Base-by-base conservation (phyloP, 2,329 filamentous ascomycete genomes). In the Xylariaceae sp. region DNA sequence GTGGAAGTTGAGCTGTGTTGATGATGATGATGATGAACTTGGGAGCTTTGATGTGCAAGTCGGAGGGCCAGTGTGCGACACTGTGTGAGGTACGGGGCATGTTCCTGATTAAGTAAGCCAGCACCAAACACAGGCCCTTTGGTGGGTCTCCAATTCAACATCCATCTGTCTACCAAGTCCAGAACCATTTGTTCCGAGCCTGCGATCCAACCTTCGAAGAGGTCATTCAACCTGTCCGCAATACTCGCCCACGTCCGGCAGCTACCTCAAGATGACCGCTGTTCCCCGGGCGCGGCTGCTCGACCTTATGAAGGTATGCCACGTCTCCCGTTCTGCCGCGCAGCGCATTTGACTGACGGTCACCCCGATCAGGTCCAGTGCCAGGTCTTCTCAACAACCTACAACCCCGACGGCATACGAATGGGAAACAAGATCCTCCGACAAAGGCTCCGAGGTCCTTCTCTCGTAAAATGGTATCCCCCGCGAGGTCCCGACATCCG, bases 381-480 rank as follows among this genome's bases (percentile, higher is more conserved):
- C 74, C 79, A 82, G 62, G 78, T 97, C 68, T 98, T 97, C 72
- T 83, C 82, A 57, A 86, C 85, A 35, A 89, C 83, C 37, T 97
- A 81, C 72, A 98, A 98, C 66, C 92, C 92, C 17, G 74, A 87
- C 39, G 71, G 81, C 52, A 64, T 84, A 46, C 86, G 92, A 46
- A 78, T 87, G 52, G 92, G 92, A 57, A 96, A 92, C 69, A 94
- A 92, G 66, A 73, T 98, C 61, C 73, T 98, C 44, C 86, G 89
- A 57, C 85, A 96, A 63, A 81, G 89, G 57, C 71, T 97, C 47
- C 80, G 77, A 57, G 92, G 92, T n/a, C 86, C 88, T 19, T 69
- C 84, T 0, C 67, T 96, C 49, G 84, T 82, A 27, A 74, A 86
- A 41, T 98, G 96, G 72, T 98, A 98, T 61, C 92, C 92, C 2